phyloP scores from a whole-genome alignment of 169 alveolate species.

The Theileria annulata region DNA sequence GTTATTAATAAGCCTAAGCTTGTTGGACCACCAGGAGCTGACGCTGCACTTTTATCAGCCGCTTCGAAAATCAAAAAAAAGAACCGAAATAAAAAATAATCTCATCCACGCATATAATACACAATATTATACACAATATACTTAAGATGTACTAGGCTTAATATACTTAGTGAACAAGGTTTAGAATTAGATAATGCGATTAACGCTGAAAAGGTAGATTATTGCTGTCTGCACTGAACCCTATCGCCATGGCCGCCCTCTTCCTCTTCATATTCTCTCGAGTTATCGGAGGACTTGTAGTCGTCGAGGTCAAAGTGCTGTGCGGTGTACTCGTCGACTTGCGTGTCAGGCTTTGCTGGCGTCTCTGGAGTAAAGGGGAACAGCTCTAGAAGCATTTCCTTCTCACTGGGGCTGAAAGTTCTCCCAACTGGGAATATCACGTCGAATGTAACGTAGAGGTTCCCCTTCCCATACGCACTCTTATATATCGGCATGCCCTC shows the following conservation, averaged over 20 bases:
- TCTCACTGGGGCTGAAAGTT: conserved; percentile 65
- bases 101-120: background rate
- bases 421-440: conserved; percentile 91
- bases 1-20: conserved; percentile 24
- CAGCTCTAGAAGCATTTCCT: conserved; percentile 59
- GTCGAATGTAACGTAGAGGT: conserved; percentile 90
- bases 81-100: conserved; percentile 30
- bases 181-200: background rate
- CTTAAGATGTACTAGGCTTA: no score
- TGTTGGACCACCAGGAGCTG: conserved; percentile 68
- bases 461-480: conserved; percentile 91
- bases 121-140: no score
- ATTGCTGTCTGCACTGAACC: conserved; percentile 70
- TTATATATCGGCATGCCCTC: conserved; percentile 96
- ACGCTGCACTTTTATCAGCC: conserved; percentile 47
- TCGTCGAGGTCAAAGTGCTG: conserved; percentile 64
- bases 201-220: background rate
- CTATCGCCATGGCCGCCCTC: conserved; percentile 41
- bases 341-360: conserved; percentile 4
- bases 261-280: conserved; percentile 35
- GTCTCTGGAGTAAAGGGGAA: conserved; percentile 61
- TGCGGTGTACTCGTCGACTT: conserved; percentile 40
- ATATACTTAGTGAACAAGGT: background rate
- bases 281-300: conserved; percentile 35
- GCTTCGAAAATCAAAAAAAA: conserved; percentile 52